Conservation (phyloP, 2,329 filamentous ascomycete species). For the Dendrostoma leiphaemia region DNA sequence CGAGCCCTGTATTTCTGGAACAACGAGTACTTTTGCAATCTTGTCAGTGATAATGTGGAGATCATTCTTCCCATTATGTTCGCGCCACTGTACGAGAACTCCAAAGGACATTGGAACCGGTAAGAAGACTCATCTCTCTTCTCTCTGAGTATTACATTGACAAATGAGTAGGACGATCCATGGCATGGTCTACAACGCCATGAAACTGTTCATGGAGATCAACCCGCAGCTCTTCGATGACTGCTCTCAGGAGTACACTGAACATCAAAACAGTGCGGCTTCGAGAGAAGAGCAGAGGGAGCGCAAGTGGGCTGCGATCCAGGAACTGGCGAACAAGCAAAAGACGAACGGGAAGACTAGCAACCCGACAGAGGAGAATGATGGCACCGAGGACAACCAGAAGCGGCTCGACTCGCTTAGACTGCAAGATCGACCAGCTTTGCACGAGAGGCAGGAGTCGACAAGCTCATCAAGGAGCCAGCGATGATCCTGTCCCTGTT, state of each 20-base stretch:
- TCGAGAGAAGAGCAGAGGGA: conserved; percentile 78
- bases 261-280: conserved; percentile 90
- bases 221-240: conserved; percentile 98
- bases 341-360: conserved; percentile 42
- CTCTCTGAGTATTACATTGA: neutral
- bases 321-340: conserved; percentile 73
- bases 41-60: conserved; percentile 98
- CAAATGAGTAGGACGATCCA: conserved; percentile 76
- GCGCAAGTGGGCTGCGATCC: conserved; percentile 84
- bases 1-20: conserved; percentile 99
- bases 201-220: conserved; percentile 99
- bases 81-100: conserved; percentile 96
- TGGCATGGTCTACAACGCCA: conserved; percentile 99
- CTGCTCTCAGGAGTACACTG: conserved; percentile 96
- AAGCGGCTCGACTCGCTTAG: conserved; percentile 87
- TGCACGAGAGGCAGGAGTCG: conserved; percentile 61
- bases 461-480: conserved; percentile 52
- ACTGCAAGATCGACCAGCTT: conserved; percentile 68
- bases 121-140: conserved; percentile 41
- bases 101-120: conserved; percentile 99
- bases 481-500: conserved; percentile 35
- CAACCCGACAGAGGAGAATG: conserved; percentile 66
- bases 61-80: conserved; percentile 99
- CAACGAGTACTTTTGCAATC: conserved; percentile 99
- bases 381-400: conserved; percentile 79